Base-by-base conservation (phyloP, 106 monocot species). In the Apostasia shenzhenica region DNA sequence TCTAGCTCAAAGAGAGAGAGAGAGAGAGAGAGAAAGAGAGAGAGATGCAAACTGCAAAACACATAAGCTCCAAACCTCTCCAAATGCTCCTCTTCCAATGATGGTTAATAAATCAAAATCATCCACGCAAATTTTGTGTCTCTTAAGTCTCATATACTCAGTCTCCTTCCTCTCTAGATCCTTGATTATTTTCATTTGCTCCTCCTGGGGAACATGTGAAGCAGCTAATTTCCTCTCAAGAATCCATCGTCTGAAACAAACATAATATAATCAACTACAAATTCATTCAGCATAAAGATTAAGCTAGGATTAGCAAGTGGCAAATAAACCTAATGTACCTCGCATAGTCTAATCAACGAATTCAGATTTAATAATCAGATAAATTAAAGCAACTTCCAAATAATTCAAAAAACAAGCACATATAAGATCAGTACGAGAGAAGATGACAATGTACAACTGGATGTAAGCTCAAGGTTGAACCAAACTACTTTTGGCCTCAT, bases 121-220 rank as follows among this genome's bases (percentile, higher is more conserved):
- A 80, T 97, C 97, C 37, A 85, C 92, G 63, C 97, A 97, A 40
- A 97, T 97, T 75, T 97, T 97, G 60, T 97, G 92, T 66, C 97
- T 89, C 66, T 92, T 97, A 44, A 97, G 86, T 61, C 97, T 84
- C 87, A 97, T 97, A 73, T 81, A 97, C 61, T 97, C 92, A 46
- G 97, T 97, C 71, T 97, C 97, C 79, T 97, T 97, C 26, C 89
- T 77, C 76, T 97, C 97, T 57, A 97, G 75, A 79, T 97, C 97
- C 79, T 97, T 97, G 11, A 97, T 75, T 72, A 89, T 70, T 75
- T 83, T 83, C 59, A 97, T 81, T 71, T 97, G 89, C 39, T 97
- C 92, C 67, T 97, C 97, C 64, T 78, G 72, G 6, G 97, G 79
- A 67, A 92, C 97, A 70, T 84, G 81, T 11, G 86, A 92, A 56